phyloP scores from a whole-genome alignment of 352 stramenopile genomes.

The Aphanomyces cochlioides region DNA sequence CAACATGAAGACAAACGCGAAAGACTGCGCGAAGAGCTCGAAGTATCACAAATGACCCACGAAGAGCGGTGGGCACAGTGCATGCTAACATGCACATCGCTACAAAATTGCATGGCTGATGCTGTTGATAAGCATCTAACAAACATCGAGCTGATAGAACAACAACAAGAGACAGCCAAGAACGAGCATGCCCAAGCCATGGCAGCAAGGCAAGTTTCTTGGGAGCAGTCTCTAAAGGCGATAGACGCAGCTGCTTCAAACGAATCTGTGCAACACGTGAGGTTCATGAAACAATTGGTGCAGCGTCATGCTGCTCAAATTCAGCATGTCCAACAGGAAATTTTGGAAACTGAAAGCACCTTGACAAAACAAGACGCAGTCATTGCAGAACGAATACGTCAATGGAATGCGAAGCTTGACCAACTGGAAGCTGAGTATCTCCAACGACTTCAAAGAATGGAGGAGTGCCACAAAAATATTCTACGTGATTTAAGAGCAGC shows the following conservation, averaged over 20 bases:
- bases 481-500: conserved; percentile 4
- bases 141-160: neutral
- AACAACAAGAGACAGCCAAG: neutral
- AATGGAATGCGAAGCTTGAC: neutral
- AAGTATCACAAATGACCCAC: conserved; percentile 14
- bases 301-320: neutral
- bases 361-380: neutral
- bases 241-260: conserved; percentile 2
- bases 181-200: conserved; percentile 1
- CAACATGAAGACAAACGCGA: neutral
- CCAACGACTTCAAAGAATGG: conserved; percentile 16
- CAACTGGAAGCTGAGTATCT: neutral
- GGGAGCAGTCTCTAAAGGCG: neutral
- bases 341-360: neutral
- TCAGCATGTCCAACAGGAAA: neutral
- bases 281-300: conserved; percentile 15
- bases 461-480: neutral
- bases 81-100: neutral
- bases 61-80: conserved; percentile 6
- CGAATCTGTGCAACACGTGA: conserved; percentile 3
- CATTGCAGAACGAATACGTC: neutral
- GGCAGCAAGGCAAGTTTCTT: neutral
- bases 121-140: neutral
- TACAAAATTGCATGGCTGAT: neutral
- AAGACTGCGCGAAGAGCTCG: neutral